Evolutionary conservation across 495 filamentous ascomycete species (phyloP).

Genomic region (Penicillium chermesinum): DNA sequence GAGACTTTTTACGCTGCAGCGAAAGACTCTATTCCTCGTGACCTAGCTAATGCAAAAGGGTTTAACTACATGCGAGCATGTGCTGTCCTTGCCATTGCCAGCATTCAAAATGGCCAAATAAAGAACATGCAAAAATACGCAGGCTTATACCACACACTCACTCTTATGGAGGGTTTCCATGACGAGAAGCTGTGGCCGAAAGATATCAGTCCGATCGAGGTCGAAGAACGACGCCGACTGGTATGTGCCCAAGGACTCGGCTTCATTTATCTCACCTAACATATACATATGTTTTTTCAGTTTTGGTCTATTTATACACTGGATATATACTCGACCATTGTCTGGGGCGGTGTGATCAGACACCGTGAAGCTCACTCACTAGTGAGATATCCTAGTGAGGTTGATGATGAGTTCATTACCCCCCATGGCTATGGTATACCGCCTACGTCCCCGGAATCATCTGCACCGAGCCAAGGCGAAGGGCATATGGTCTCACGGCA

Average conservation of each 20-base stretch:
- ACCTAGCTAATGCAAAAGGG: conserved; percentile 30
- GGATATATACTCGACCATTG: conserved; percentile 45
- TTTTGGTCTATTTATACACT: conserved; percentile 53
- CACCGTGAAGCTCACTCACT: conserved; percentile 39
- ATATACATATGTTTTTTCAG: too few relatives aligned
- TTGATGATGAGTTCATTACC: conserved; percentile 39
- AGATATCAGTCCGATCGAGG: conserved; percentile 37
- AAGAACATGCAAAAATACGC: conserved; percentile 45
- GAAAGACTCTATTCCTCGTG: conserved; percentile 34
- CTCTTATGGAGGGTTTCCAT: conserved; percentile 41
- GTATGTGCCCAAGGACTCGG: conserved; percentile 19
- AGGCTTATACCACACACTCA: conserved; percentile 41
- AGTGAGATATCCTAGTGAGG: conserved; percentile 41
- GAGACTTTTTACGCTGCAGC: conserved; percentile 47
- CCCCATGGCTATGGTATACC: conserved; percentile 21
- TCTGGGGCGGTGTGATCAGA: conserved; percentile 44
- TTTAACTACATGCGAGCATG: conserved; percentile 44
- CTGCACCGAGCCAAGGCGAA: conserved; percentile 4
- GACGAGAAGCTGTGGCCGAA: conserved; percentile 48
- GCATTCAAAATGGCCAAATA: conserved; percentile 44
- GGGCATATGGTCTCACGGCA: conserved; percentile 13
- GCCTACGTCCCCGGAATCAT: conserved; percentile 12
- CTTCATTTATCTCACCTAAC: too few relatives aligned
- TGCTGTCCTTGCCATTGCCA: conserved; percentile 42
- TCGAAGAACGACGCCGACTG: conserved; percentile 43